phyloP scores from a whole-genome alignment of 805 yeast species.

The Sugiyamaella mastotermitis region DNA sequence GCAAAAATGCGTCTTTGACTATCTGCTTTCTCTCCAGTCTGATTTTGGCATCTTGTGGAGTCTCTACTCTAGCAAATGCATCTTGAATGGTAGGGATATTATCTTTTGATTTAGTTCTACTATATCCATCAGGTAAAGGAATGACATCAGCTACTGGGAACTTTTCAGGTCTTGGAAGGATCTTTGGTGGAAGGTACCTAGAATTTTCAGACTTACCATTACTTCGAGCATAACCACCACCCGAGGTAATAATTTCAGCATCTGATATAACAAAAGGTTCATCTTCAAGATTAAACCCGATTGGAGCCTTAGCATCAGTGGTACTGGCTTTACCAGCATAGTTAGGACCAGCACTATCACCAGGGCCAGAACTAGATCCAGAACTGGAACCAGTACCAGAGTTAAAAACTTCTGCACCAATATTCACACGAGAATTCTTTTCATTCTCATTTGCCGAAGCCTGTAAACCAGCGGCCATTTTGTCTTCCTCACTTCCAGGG shows the following conservation, averaged over 20 bases:
- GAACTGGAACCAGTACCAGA: background rate
- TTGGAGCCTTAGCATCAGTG: background rate
- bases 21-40: conserved; percentile 26
- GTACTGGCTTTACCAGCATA: background rate
- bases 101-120: background rate
- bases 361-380: background rate
- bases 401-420: background rate
- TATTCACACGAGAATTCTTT: background rate
- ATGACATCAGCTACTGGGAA: conserved; percentile 13
- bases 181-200: conserved; percentile 5
- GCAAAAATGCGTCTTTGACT: conserved; percentile 34
- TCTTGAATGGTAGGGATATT: conserved; percentile 1
- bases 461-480: too few relatives aligned
- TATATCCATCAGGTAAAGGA: too few relatives aligned
- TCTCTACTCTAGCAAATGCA: conserved; percentile 13
- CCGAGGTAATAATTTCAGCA: conserved; percentile 15
- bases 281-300: too few relatives aligned
- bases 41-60: conserved; percentile 14
- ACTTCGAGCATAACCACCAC: conserved; percentile 13
- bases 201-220: conserved; percentile 1
- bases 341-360: background rate
- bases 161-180: conserved; percentile 14
- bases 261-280: too few relatives aligned
- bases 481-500: too few relatives aligned
- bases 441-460: background rate